A percentile compares a stretch with the other conserved stretches of the same genome.
phyloP scores from a whole-genome alignment of 2,329 filamentous ascomycete species.

The Colletotrichum coccodes region DNA sequence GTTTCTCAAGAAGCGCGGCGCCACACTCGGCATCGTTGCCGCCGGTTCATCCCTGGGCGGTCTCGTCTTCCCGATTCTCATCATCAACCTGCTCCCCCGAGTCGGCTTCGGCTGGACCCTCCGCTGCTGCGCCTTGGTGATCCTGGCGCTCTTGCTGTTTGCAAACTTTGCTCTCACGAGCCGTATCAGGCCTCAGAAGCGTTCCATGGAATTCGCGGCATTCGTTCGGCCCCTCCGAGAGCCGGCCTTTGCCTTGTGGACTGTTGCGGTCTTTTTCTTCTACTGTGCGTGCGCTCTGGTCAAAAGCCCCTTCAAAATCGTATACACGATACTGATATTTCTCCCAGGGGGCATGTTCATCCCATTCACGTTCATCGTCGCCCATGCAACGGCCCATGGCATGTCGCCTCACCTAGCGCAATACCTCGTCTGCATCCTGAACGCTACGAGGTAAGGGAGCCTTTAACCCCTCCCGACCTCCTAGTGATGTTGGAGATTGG shows the following conservation, averaged over 20 bases:
- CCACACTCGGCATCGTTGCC: conserved; percentile 40
- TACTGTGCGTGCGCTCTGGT: conserved; percentile 10
- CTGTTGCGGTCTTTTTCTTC: conserved; percentile 44
- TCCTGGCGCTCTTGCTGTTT: conserved; percentile 44
- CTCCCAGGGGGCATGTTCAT: conserved; percentile 29
- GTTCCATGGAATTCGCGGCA: conserved; percentile 36
- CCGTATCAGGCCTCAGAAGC: conserved; percentile 30
- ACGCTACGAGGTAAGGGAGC: conserved; percentile 35
- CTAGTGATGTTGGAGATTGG: not conserved
- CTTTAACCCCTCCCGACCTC: too few species aligned
- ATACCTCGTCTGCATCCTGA: conserved; percentile 39
- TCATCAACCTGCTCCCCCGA: conserved; percentile 43
- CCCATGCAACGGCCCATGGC: conserved; percentile 36
- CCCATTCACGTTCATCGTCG: conserved; percentile 35
- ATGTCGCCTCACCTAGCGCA: conserved; percentile 32
- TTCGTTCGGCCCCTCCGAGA: conserved; percentile 44
- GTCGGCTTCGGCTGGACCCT: conserved; percentile 52
- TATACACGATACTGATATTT: not conserved
- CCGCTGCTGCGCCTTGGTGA: conserved; percentile 48
- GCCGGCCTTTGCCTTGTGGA: conserved; percentile 39
- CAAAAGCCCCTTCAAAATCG: not conserved
- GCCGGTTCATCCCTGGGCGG: conserved; percentile 45
- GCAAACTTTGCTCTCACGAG: conserved; percentile 43
- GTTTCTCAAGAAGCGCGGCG: conserved; percentile 38
- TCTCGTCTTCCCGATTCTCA: conserved; percentile 52